A percentile compares a stretch with the other conserved stretches of the same genome.
Conservation (phyloP, 2,329 filamentous ascomycete species). For the Macrophomina pseudophaseolina region DNA sequence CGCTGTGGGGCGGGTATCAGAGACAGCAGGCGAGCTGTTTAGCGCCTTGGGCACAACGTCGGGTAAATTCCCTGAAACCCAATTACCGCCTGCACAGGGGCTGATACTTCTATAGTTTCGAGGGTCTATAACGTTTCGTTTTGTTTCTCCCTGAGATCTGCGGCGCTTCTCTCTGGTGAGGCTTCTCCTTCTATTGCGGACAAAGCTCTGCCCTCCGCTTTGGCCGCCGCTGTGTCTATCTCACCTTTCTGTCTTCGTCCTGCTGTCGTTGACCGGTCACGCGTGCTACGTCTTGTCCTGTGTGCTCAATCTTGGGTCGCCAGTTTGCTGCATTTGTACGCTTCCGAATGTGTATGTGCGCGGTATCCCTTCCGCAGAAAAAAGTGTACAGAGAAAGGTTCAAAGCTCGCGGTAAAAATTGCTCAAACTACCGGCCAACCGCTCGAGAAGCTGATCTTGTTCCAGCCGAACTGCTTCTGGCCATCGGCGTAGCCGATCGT, state of each 20-base stretch:
- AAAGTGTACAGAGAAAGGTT: slow-evolving; percentile 8
- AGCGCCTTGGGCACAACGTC: not conserved
- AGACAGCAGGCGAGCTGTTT: too few species aligned
- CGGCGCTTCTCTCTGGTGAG: not conserved
- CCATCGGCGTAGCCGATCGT: slow-evolving; percentile 58
- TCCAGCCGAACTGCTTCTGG: slow-evolving; percentile 60
- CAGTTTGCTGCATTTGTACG: not conserved
- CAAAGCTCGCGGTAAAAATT: not conserved
- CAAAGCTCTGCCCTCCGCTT: not conserved
- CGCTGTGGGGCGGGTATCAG: too few species aligned
- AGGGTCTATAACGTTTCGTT: slow-evolving; percentile 9
- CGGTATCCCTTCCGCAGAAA: not conserved
- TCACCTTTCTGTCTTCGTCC: too few species aligned
- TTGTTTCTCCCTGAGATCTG: not conserved
- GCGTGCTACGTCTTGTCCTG: too few species aligned
- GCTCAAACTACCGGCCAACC: slow-evolving; percentile 54
- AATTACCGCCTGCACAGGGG: not conserved
- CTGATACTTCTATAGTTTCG: slow-evolving; percentile 9
- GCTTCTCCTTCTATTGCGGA: not conserved
- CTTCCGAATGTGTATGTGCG: too few species aligned
- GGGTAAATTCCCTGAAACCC: not conserved
- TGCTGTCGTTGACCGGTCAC: too few species aligned
- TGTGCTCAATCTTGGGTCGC: not conserved
- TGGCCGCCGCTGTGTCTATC: not conserved
- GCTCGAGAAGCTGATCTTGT: slow-evolving; percentile 54